Evolutionary conservation across 768 basidiomycete genomes (phyloP).

Genomic region (Amanita pallidorosea): DNA sequence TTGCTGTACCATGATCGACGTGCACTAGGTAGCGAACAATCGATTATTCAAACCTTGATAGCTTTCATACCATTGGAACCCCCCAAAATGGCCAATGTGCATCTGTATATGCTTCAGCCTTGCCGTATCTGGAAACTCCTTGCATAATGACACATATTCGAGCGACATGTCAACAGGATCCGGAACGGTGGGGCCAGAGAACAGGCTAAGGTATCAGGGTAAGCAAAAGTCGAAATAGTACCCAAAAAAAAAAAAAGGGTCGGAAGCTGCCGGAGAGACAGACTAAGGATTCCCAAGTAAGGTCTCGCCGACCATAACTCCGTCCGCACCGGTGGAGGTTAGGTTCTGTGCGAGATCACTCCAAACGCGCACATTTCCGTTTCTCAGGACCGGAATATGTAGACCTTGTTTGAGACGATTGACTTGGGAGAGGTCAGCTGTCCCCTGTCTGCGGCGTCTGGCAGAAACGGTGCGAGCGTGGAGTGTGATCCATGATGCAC

Average conservation of each 20-base stretch:
- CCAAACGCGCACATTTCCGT: constrained; percentile 64
- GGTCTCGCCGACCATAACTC: constrained; percentile 77
- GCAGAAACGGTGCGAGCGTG: constrained; percentile 69
- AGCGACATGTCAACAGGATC: constrained; percentile 58
- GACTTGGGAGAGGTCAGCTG: constrained; percentile 56
- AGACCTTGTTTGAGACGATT: constrained; percentile 41
- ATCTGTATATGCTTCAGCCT: constrained; percentile 41
- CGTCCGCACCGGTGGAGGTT: constrained; percentile 50
- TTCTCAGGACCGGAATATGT: constrained; percentile 55
- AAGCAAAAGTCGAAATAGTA: neutral
- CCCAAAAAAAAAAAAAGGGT: constrained; percentile 4
- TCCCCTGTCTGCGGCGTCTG: constrained; percentile 57
- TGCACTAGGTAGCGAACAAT: constrained; percentile 19
- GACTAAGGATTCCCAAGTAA: constrained; percentile 68
- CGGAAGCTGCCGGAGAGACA: neutral
- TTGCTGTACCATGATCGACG: constrained; percentile 47
- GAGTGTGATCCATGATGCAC: constrained; percentile 60
- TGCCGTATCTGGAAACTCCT: constrained; percentile 36
- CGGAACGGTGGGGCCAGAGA: constrained; percentile 34
- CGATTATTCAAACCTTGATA: neutral
- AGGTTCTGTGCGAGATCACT: constrained; percentile 46
- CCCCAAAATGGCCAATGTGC: constrained; percentile 60
- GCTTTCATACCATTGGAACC: constrained; percentile 49
- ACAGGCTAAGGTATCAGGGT: constrained; percentile 33
- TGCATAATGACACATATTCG: constrained; percentile 60